Evolutionary conservation across 75 land plant species (phyloP), one percentile per base, ranked within the genome.

Genomic region (Cunninghamia lanceolata): DNA sequence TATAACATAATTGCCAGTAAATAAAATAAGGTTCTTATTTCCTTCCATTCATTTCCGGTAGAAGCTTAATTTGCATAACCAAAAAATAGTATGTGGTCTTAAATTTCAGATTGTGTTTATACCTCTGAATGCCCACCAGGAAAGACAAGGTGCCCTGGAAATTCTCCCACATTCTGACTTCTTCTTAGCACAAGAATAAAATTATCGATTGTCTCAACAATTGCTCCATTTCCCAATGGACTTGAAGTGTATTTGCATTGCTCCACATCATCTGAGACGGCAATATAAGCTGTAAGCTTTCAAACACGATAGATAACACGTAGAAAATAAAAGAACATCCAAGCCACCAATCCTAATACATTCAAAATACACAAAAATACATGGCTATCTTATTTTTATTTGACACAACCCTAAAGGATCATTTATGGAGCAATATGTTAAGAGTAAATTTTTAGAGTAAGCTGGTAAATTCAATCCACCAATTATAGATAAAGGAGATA

Each of bases 121-220:
- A 96, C 99, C 99, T 98, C 99, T 25, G 99, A 96, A 91, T 98
- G 99, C 43, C 99, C 99, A 84, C 99, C 99, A 36, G 99, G 99
- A 80, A 98, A 98, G 68, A 98, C 99, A 84, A 93, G 92, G 85
- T 92, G 89, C 35, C 99, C 99, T 77, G 99, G 99, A 85, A 94
- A 98, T 87, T 98, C 99, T 25, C 99, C 99, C 5, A 98, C 99
- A 88, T 95, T 94, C 30, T 89, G 83, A 88, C 99, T 97, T 82
- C 97, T 93, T 88, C 90, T 87, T 86, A 98, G 85, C 38, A 95
- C 87, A 87, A 96, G 82, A 35, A 96, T 93, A 76, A 82, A 88
- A 54, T 84, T 71, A 84, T 98, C 99, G 47, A 88, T 53, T 63
- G 99, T 96, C 93, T 95, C 92, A 6, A 98, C 94, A 86, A 98